These are phyloP conservation scores for Laburnicola sp. DNA, from an alignment of 2,329 filamentous ascomycete species.

Conservation along the genomic window DNA sequence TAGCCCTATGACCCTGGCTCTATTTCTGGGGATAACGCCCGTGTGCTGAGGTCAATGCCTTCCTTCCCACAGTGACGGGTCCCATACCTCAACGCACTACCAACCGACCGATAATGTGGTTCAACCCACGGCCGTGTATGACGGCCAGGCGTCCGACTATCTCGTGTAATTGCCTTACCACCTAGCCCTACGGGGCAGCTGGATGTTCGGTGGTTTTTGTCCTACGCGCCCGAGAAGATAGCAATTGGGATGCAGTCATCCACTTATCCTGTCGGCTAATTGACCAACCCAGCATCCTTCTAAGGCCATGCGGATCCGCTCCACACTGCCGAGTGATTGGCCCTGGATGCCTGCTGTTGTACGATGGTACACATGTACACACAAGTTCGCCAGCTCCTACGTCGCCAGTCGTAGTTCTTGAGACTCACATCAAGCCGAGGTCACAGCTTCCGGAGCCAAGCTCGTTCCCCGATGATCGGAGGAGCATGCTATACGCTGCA, in stretches of 20 bases:
- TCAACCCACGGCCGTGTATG: not conserved
- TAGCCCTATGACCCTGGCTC: not conserved
- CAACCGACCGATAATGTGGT: not conserved
- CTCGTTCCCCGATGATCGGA: slow-evolving; percentile 2
- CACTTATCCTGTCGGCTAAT: not conserved
- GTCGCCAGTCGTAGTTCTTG: not conserved
- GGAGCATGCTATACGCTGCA: not conserved
- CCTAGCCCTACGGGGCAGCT: slow-evolving; percentile 1
- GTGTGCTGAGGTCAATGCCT: slow-evolving; percentile 4
- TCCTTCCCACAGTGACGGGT: slow-evolving; percentile 3
- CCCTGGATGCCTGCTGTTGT: not conserved
- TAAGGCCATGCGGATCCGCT: not conserved
- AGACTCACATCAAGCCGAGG: not conserved
- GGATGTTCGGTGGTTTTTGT: not conserved
- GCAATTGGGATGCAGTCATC: not conserved
- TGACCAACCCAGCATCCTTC: not conserved
- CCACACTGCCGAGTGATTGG: not conserved
- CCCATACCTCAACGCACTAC: not conserved
- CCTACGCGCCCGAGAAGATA: not conserved
- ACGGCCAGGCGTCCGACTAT: slow-evolving; percentile 1
- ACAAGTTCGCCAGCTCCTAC: not conserved
- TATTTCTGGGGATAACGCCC: not conserved
- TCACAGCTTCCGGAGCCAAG: not conserved
- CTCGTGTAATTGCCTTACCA: not conserved
- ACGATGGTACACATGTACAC: not conserved